Conservation (phyloP, 257 asterid species). For the Solanum chaucha region DNA sequence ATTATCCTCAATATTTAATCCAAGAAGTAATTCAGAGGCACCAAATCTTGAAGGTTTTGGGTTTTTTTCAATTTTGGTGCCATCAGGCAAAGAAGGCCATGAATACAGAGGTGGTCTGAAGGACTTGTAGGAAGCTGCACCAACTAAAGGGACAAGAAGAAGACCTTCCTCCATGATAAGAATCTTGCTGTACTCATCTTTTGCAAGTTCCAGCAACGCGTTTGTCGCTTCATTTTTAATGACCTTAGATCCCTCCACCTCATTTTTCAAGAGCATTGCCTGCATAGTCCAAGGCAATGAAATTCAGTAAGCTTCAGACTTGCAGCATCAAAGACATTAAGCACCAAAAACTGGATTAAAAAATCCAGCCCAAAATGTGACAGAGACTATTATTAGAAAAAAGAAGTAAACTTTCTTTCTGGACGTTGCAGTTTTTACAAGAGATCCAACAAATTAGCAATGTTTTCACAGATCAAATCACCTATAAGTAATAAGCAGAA, state of each 20-base stretch:
- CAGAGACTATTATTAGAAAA: not conserved
- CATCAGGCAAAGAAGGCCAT: conserved; percentile 93
- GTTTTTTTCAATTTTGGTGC: conserved; percentile 47
- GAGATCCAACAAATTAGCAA: not conserved
- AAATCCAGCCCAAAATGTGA: not conserved
- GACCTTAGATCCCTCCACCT: conserved; percentile 41
- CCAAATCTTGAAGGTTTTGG: conserved; percentile 68
- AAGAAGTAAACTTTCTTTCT: not conserved
- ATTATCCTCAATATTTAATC: conserved; percentile 37
- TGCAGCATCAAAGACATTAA: not conserved
- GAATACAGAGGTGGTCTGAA: conserved; percentile 57
- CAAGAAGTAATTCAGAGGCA: conserved; percentile 65
- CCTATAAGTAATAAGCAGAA: not conserved
- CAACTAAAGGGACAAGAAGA: conserved; percentile 69
- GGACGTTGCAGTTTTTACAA: not conserved
- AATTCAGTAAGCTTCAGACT: not conserved
- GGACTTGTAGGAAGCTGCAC: conserved; percentile 63
- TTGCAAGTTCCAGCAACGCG: conserved; percentile 63
- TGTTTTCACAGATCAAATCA: not conserved
- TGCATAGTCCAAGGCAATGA: conserved; percentile 20
- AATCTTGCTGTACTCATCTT: conserved; percentile 56
- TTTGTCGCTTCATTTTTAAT: conserved; percentile 53
- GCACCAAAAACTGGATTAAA: not conserved
- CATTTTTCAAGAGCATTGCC: conserved; percentile 54
- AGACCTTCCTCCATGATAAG: conserved; percentile 82